These are phyloP conservation scores for Trametes villosa DNA, from an alignment of 768 basidiomycete genomes.

Conservation along the genomic window DNA sequence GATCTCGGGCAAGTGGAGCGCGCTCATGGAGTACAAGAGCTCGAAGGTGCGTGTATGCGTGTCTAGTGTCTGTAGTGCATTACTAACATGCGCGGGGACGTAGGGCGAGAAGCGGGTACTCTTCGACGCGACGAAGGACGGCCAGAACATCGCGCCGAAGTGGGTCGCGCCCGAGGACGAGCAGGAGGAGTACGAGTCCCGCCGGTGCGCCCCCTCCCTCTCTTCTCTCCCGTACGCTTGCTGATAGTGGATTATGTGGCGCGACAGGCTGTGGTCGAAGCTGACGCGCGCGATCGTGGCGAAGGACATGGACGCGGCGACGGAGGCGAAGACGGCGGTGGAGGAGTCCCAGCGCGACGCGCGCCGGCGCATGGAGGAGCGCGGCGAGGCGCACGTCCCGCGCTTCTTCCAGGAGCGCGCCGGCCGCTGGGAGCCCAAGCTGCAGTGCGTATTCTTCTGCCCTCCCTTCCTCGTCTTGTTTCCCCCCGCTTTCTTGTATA, in stretches of 20 bases:
- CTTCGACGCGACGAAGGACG: slow-evolving; percentile 84
- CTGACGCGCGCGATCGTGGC: slow-evolving; percentile 83
- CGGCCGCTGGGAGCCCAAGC: slow-evolving; percentile 83
- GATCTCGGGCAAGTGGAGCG: slow-evolving; percentile 88
- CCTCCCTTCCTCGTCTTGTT: neutral
- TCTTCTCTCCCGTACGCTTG: neutral
- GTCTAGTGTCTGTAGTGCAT: neutral
- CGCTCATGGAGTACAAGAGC: slow-evolving; percentile 83
- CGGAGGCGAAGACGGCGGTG: slow-evolving; percentile 84
- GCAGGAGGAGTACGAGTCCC: slow-evolving; percentile 90
- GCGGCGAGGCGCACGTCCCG: slow-evolving; percentile 67
- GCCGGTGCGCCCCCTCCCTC: slow-evolving; percentile 54
- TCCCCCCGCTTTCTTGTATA: slow-evolving; percentile 1
- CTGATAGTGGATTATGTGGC: neutral
- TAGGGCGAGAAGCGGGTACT: slow-evolving; percentile 68
- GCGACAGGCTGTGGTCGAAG: slow-evolving; percentile 72
- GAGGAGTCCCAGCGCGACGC: slow-evolving; percentile 92
- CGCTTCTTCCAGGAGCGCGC: slow-evolving; percentile 80
- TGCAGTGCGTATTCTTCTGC: slow-evolving; percentile 55
- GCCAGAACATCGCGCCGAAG: slow-evolving; percentile 75
- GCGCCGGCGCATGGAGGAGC: slow-evolving; percentile 74
- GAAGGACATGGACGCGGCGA: slow-evolving; percentile 95
- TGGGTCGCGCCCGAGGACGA: slow-evolving; percentile 83
- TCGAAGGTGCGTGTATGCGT: slow-evolving; percentile 51
- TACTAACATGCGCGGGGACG: neutral